These are phyloP conservation scores for Tetrahymena borealis DNA, from an alignment of 73 alveolate genomes.

Conservation along the genomic window DNA sequence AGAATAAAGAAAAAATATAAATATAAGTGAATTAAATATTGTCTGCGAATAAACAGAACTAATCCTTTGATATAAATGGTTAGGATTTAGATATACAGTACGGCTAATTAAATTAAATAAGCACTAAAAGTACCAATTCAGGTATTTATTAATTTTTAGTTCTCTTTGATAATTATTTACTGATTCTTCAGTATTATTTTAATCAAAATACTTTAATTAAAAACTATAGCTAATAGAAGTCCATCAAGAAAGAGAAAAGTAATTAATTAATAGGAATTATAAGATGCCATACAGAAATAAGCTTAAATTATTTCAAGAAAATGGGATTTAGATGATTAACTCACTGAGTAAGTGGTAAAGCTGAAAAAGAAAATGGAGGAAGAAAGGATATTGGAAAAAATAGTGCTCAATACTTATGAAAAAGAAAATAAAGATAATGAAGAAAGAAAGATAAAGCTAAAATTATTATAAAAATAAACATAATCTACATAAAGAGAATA, in stretches of 20 bases:
- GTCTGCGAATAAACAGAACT: neutral
- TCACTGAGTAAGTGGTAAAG: neutral
- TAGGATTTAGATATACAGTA: neutral
- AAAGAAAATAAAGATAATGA: neutral
- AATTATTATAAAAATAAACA: neutral
- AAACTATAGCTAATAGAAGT: neutral
- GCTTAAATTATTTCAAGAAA: neutral
- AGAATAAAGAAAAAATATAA: neutral
- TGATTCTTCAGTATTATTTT: too few species aligned
- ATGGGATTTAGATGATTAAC: neutral
- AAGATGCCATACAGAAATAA: neutral
- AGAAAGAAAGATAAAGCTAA: neutral
- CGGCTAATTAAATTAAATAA: neutral
- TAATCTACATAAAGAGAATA: neutral
- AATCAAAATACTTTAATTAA: neutral
- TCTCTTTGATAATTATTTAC: neutral
- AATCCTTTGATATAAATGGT: neutral
- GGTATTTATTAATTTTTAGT: neutral
- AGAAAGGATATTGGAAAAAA: neutral
- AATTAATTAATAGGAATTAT: neutral
- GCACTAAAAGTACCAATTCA: neutral
- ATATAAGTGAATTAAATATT: neutral
- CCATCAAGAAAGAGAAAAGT: neutral
- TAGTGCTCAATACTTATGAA: neutral
- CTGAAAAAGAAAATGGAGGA: neutral